These are phyloP conservation scores for Suillus ampliporus DNA, from an alignment of 768 basidiomycete genomes.

Conservation along the genomic window DNA sequence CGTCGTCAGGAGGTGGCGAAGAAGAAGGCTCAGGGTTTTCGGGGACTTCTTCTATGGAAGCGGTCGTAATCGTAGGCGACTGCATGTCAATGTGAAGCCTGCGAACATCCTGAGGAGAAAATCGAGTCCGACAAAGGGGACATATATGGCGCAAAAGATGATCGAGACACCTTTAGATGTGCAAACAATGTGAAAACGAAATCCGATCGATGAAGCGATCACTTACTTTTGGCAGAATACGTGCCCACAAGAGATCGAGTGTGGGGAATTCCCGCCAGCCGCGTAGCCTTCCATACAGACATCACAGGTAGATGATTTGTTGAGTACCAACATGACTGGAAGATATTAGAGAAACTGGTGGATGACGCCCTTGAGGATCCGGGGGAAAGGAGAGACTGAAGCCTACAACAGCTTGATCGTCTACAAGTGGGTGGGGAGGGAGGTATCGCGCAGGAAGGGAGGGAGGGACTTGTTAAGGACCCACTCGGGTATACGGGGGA, in stretches of 20 bases:
- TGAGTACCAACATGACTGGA: conserved; percentile 68
- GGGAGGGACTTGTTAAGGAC: conserved; percentile 43
- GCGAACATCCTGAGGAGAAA: conserved; percentile 50
- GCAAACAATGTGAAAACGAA: conserved; percentile 14
- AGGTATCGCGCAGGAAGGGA: conserved; percentile 6
- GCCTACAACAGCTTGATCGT: background rate
- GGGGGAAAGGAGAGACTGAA: conserved; percentile 20
- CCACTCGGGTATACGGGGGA: conserved; percentile 26
- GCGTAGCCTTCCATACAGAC: conserved; percentile 74
- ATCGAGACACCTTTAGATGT: conserved; percentile 55
- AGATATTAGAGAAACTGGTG: conserved; percentile 12
- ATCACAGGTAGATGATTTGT: conserved; percentile 72
- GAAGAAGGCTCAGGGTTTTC: conserved; percentile 26
- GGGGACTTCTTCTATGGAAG: conserved; percentile 15
- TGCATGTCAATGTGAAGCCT: conserved; percentile 64
- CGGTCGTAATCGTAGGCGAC: conserved; percentile 37
- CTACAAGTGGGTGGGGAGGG: background rate
- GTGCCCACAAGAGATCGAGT: conserved; percentile 74
- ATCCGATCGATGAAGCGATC: conserved; percentile 24
- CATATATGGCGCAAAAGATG: conserved; percentile 55
- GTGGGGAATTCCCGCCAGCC: conserved; percentile 57
- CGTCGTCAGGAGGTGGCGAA: conserved; percentile 39
- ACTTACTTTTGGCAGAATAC: conserved; percentile 61
- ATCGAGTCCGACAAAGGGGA: conserved; percentile 66
- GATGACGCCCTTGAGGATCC: background rate